Percentiles rank a stretch among this genome's conserved stretches.
These are phyloP conservation scores for Globisporangium orthogonon DNA, from an alignment of 352 stramenopile genomes.

Conservation along the genomic window DNA sequence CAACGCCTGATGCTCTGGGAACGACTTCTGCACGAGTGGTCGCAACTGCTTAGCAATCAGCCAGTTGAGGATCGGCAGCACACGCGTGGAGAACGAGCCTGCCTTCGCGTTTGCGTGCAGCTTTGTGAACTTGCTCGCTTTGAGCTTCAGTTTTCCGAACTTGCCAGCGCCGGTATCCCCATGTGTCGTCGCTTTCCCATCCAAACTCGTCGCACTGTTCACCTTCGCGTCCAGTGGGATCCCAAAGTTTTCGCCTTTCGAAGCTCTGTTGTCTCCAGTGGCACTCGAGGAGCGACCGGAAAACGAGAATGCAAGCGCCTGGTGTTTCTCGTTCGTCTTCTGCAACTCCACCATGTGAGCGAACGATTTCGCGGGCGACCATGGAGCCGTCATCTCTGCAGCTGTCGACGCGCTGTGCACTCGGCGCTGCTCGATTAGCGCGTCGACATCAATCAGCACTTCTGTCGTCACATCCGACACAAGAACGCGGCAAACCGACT, in stretches of 20 bases:
- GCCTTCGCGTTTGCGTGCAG: constrained; percentile 49
- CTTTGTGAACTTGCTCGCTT: constrained; percentile 57
- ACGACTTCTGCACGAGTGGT: constrained; percentile 35
- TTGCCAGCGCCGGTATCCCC: background rate
- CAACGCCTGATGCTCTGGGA: constrained; percentile 47
- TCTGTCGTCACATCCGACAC: constrained; percentile 45
- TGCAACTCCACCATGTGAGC: constrained; percentile 18
- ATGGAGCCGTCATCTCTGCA: constrained; percentile 25
- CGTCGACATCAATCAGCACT: constrained; percentile 52
- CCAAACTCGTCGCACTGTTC: constrained; percentile 6
- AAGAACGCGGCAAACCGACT: constrained; percentile 31
- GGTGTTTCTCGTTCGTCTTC: constrained; percentile 27
- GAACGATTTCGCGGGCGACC: constrained; percentile 28
- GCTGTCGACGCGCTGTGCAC: constrained; percentile 22
- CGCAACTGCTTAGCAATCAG: constrained; percentile 28
- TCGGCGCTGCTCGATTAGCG: constrained; percentile 38
- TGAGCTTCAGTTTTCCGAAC: constrained; percentile 22
- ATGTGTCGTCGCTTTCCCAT: background rate
- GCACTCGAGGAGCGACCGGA: background rate
- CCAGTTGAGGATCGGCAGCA: constrained; percentile 40
- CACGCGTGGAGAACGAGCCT: constrained; percentile 36
- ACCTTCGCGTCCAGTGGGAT: constrained; percentile 2
- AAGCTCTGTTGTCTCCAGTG: background rate
- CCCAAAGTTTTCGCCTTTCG: constrained; percentile 1
- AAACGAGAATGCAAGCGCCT: constrained; percentile 26